Conservation (phyloP, 805 yeast genomes). For the Diddensiella santjacobensis region DNA sequence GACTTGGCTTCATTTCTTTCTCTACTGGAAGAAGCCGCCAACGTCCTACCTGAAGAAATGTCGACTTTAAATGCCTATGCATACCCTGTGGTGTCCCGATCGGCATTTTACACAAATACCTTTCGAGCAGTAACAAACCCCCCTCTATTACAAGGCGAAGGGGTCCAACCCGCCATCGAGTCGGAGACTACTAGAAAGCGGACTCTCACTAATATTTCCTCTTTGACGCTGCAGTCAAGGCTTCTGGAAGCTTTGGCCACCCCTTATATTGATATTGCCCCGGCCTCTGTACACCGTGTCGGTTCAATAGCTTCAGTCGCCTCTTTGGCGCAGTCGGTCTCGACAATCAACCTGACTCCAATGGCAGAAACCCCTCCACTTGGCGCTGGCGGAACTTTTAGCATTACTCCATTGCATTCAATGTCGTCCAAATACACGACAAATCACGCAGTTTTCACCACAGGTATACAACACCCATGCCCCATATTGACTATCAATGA, state of each 20-base stretch:
- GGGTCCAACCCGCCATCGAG: conserved; percentile 1
- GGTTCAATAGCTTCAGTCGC: conserved; percentile 40
- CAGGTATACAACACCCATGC: conserved; percentile 74
- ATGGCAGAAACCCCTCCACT: conserved; percentile 11
- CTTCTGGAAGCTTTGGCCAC: conserved; percentile 29
- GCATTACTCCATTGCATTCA: conserved; percentile 54
- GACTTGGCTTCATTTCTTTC: conserved; percentile 8
- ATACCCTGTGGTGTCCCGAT: conserved; percentile 2
- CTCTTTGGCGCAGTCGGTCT: conserved; percentile 37
- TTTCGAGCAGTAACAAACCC: conserved; percentile 10
- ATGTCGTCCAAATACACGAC: conserved; percentile 59
- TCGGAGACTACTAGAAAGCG: conserved; percentile 5
- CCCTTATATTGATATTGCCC: conserved; percentile 28
- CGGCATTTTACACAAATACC: conserved; percentile 6
- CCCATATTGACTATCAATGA: conserved; percentile 80
- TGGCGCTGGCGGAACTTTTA: conserved; percentile 12
- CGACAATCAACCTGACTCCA: conserved; percentile 15
- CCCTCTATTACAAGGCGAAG: conserved; percentile 10
- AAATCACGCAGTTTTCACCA: conserved; percentile 79
- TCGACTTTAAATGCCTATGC: not conserved
- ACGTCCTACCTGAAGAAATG: conserved; percentile 6
- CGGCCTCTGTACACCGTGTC: conserved; percentile 15
- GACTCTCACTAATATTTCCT: conserved; percentile 10
- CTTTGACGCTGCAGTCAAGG: conserved; percentile 19
- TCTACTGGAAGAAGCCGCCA: conserved; percentile 14